These are phyloP conservation scores for Rhamnella rubrinervis DNA, from an alignment of 331 rosid genomes.

Conservation along the genomic window DNA sequence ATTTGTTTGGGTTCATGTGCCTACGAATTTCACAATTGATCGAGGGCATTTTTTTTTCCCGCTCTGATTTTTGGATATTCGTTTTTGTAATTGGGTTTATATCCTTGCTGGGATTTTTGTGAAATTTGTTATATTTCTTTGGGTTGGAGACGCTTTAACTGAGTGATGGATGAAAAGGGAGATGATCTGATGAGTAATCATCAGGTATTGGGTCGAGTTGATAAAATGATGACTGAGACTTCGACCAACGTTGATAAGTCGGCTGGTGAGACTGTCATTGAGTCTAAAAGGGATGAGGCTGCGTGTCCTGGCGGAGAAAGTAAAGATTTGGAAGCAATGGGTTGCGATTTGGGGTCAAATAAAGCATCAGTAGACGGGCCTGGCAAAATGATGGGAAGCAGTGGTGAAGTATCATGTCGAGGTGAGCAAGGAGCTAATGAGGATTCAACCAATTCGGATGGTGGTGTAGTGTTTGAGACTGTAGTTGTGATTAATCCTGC, in stretches of 20 bases:
- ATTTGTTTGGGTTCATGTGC: neutral
- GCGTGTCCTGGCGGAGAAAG: slow-evolving; percentile 17
- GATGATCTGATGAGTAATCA: slow-evolving; percentile 15
- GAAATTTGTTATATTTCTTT: slow-evolving; percentile 18
- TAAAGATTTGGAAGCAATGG: slow-evolving; percentile 25
- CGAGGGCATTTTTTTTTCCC: neutral
- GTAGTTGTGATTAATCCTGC: slow-evolving; percentile 39
- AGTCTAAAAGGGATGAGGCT: slow-evolving; percentile 25
- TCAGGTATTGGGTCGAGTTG: slow-evolving; percentile 38
- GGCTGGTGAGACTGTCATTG: slow-evolving; percentile 36
- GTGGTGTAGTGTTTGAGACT: slow-evolving; percentile 41
- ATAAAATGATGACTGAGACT: slow-evolving; percentile 35
- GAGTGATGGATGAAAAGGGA: slow-evolving; percentile 52
- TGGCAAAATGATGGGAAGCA: slow-evolving; percentile 20
- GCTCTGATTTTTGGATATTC: neutral
- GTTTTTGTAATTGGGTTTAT: slow-evolving; percentile 26
- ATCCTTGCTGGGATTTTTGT: slow-evolving; percentile 10
- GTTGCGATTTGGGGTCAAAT: slow-evolving; percentile 30
- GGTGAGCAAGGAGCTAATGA: slow-evolving; percentile 47
- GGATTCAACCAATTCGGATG: slow-evolving; percentile 36
- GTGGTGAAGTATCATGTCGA: slow-evolving; percentile 23
- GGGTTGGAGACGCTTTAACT: slow-evolving; percentile 23
- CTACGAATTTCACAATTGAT: neutral
- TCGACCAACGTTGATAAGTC: slow-evolving; percentile 37
- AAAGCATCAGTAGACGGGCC: slow-evolving; percentile 24